Conservation (phyloP, 257 asterid genomes). For the Salvia miltiorrhiza region DNA sequence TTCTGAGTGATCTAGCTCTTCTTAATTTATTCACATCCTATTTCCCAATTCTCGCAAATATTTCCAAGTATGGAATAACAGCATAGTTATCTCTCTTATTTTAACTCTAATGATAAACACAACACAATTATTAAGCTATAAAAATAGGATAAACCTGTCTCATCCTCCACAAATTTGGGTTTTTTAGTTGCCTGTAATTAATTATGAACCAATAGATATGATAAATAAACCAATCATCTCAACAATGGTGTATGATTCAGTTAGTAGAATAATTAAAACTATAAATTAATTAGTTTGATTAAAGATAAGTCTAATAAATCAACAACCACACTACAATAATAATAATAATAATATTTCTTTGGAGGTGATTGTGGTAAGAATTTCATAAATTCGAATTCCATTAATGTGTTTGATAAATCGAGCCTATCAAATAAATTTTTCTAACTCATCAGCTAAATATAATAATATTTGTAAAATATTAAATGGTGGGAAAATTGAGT, state of each 20-base stretch:
- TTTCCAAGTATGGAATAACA: constrained; percentile 23
- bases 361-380: no score
- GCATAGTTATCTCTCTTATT: background rate
- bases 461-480: no score
- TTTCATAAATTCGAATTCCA: no score
- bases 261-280: background rate
- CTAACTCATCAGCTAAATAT: no score
- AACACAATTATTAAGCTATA: background rate
- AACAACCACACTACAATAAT: no score
- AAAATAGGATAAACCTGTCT: constrained; percentile 2
- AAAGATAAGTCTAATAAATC: background rate
- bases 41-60: constrained; percentile 16
- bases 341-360: no score
- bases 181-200: background rate
- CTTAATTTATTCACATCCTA: background rate
- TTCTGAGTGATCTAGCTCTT: constrained; percentile 5
- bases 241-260: background rate
- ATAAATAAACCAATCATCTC: constrained; percentile 19
- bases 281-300: background rate
- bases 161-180: background rate
- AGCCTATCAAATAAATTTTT: no score
- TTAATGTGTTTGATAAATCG: no score
- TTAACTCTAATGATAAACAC: background rate
- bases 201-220: background rate
- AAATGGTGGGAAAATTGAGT: no score